These are phyloP conservation scores for Colletotrichum sp. DNA, from an alignment of 2,329 filamentous ascomycete species.

Conservation along the genomic window DNA sequence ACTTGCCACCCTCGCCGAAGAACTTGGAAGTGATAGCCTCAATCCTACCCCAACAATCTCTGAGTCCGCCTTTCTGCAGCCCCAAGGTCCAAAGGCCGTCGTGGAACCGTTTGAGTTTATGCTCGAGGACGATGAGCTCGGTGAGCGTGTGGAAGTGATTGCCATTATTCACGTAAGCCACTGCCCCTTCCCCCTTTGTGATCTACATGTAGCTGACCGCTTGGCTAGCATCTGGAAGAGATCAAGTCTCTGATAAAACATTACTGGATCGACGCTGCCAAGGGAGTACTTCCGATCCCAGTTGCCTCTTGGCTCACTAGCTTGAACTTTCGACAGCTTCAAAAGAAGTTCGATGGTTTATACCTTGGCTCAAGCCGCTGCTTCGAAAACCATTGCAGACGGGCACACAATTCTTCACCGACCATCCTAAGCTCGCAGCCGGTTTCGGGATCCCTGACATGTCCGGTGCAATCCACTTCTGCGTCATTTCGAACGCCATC, in stretches of 20 bases:
- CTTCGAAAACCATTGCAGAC: not conserved
- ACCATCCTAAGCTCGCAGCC: not conserved
- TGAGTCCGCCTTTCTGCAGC: no score
- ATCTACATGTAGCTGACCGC: no score
- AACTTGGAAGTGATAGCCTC: not conserved
- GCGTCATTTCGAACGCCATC: not conserved
- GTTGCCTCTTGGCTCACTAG: not conserved
- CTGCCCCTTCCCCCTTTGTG: no score
- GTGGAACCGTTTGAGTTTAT: not conserved
- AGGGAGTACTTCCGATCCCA: not conserved
- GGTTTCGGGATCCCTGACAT: not conserved
- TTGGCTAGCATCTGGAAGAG: not conserved
- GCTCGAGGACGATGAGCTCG: not conserved
- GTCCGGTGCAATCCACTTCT: not conserved
- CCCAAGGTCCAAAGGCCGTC: no score
- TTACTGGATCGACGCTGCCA: not conserved
- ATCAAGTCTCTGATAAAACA: not conserved
- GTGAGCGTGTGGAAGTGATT: not conserved
- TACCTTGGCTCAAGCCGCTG: not conserved
- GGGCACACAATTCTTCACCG: not conserved
- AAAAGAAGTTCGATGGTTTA: rapidly evolving
- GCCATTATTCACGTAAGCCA: not conserved
- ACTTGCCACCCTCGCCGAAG: not conserved
- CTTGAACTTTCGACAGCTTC: not conserved
- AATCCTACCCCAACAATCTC: rapidly evolving